Conservation (phyloP, 768 basidiomycete genomes). For the Lactarius akahatsu region DNA sequence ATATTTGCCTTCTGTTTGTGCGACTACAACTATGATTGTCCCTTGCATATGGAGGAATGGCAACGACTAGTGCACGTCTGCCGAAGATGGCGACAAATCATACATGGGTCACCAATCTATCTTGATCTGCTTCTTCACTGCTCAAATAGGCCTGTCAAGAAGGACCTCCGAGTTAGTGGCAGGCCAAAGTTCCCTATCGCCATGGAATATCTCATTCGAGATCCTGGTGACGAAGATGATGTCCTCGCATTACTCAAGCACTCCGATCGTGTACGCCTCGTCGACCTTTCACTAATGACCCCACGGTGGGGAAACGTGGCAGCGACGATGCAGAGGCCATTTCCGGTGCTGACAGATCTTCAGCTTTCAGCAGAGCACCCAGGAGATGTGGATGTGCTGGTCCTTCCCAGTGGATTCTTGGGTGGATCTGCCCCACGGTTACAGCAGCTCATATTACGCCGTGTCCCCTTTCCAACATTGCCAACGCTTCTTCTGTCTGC, state of each 20-base stretch:
- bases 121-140: neutral
- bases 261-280: neutral
- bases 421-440: neutral
- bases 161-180: neutral
- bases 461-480: no score
- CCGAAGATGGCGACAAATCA: neutral
- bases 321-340: neutral
- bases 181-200: neutral
- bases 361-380: no score
- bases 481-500: no score
- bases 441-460: no score
- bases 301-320: neutral
- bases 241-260: neutral
- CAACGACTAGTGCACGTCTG: neutral
- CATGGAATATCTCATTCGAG: neutral
- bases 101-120: neutral
- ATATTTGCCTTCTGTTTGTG: no score
- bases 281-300: neutral
- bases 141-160: neutral
- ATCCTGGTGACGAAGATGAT: neutral
- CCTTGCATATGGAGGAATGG: neutral
- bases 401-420: neutral
- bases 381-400: no score
- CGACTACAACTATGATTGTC: no score
- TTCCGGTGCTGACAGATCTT: neutral